phyloP scores from a whole-genome alignment of 2,329 filamentous ascomycete genomes.

The Penicillium brasilianum region DNA sequence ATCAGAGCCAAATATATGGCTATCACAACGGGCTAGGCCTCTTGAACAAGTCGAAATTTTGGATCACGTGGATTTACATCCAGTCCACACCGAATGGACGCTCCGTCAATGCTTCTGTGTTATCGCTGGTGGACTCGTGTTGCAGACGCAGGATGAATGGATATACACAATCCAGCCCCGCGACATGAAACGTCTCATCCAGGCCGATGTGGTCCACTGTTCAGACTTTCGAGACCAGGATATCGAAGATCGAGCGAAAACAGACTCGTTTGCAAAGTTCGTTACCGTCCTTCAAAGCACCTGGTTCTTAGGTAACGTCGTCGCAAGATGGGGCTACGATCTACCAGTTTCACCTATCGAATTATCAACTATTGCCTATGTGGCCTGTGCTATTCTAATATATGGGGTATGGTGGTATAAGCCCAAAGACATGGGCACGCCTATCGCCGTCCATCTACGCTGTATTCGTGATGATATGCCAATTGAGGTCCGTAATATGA shows the following conservation, averaged over 20 bases:
- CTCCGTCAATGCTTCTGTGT: conserved; percentile 12
- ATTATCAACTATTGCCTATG: conserved; percentile 21
- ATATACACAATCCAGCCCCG: conserved; percentile 10
- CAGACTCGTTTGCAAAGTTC: conserved; percentile 20
- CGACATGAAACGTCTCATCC: conserved; percentile 14
- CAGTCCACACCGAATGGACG: conserved; percentile 6
- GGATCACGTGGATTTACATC: background rate
- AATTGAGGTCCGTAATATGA: conserved; percentile 2
- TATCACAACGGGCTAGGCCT: background rate
- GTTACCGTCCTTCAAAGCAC: conserved; percentile 19
- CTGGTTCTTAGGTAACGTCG: conserved; percentile 15
- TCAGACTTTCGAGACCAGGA: conserved; percentile 14
- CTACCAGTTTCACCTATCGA: conserved; percentile 21
- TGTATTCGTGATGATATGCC: conserved; percentile 12
- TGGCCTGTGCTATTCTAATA: conserved; percentile 13
- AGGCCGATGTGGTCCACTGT: conserved; percentile 16
- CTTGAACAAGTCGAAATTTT: background rate
- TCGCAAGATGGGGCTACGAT: conserved; percentile 19
- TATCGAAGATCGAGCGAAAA: conserved; percentile 23
- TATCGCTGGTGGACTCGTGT: conserved; percentile 6
- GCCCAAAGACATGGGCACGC: conserved; percentile 24
- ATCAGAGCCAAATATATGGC: conserved; percentile 1
- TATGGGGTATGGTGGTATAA: conserved; percentile 26
- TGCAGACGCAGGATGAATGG: conserved; percentile 18
- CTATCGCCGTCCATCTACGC: conserved; percentile 19